These are phyloP conservation scores for Calonectria henricotiae DNA, from an alignment of 2,329 filamentous ascomycete genomes.

Conservation along the genomic window DNA sequence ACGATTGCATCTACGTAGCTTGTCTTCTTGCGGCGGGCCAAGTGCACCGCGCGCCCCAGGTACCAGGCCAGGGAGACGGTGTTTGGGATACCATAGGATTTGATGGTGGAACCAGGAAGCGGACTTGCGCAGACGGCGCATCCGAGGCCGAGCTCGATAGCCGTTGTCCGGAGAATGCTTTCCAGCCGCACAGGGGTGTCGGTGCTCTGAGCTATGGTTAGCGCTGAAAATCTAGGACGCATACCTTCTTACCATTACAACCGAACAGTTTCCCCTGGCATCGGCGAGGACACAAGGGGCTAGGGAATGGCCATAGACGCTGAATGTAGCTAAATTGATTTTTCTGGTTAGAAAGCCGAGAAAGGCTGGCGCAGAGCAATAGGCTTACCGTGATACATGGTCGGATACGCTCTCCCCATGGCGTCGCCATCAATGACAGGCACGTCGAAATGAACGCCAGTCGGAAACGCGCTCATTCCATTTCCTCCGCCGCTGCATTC, in stretches of 20 bases:
- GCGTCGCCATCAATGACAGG: slow-evolving; percentile 59
- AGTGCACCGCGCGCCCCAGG: slow-evolving; percentile 68
- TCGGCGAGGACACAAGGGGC: slow-evolving; percentile 59
- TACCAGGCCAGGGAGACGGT: slow-evolving; percentile 69
- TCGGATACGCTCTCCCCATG: slow-evolving; percentile 61
- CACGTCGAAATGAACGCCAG: slow-evolving; percentile 57
- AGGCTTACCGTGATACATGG: slow-evolving; percentile 56
- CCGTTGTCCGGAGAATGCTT: slow-evolving; percentile 57
- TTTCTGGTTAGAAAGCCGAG: background rate
- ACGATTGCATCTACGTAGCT: slow-evolving; percentile 51
- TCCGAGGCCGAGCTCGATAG: slow-evolving; percentile 60
- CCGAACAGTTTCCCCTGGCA: slow-evolving; percentile 57
- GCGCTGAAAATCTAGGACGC: background rate
- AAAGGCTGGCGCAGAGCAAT: fast-evolving
- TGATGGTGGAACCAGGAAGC: slow-evolving; percentile 55
- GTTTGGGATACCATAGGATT: slow-evolving; percentile 59
- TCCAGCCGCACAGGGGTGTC: slow-evolving; percentile 58
- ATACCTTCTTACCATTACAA: slow-evolving; percentile 50
- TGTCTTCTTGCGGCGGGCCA: slow-evolving; percentile 47
- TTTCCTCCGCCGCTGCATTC: slow-evolving; percentile 58
- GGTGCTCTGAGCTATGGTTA: slow-evolving; percentile 48
- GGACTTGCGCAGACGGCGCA: slow-evolving; percentile 59
- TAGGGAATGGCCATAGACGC: slow-evolving; percentile 59
- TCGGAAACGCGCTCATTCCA: slow-evolving; percentile 57
- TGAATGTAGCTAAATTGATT: slow-evolving; percentile 54